Percentiles rank a stretch among this genome's conserved stretches.
These are phyloP conservation scores for Solanum neorickii DNA, from an alignment of 257 asterid genomes.

Conservation along the genomic window DNA sequence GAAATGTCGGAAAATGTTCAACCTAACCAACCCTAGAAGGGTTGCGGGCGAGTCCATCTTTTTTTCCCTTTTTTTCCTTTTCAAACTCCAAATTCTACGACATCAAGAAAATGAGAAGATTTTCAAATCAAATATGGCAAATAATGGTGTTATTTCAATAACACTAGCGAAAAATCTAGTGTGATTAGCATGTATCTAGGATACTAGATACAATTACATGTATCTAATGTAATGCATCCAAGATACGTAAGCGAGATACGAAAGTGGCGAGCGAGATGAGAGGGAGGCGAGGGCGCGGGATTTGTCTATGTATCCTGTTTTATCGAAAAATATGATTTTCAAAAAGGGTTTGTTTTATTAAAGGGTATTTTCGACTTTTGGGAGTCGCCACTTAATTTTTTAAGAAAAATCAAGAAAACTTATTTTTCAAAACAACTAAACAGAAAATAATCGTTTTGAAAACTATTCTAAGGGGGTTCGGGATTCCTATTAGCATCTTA, in stretches of 20 bases:
- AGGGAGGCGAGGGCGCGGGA: background rate
- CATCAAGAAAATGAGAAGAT: background rate
- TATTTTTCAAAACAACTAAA: too few species aligned
- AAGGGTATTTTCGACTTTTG: too few species aligned
- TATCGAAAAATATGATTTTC: too few species aligned
- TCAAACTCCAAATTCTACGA: too few species aligned
- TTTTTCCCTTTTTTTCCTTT: background rate
- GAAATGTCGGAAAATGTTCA: background rate
- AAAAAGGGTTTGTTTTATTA: too few species aligned
- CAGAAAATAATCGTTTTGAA: too few species aligned
- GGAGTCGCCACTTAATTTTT: too few species aligned
- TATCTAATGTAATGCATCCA: background rate
- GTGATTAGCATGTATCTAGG: background rate
- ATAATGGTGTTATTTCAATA: background rate
- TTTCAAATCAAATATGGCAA: too few species aligned
- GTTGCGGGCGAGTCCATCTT: background rate
- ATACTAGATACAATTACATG: background rate
- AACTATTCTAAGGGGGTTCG: too few species aligned
- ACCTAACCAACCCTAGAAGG: background rate
- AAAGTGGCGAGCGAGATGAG: background rate
- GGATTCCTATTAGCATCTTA: too few species aligned
- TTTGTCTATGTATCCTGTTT: background rate
- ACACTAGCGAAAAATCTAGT: background rate
- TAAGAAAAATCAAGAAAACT: too few species aligned
- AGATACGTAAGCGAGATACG: background rate